These are phyloP conservation scores for Gnomoniopsis smithogilvyi DNA, from an alignment of 2,329 filamentous ascomycete genomes.

Conservation along the genomic window DNA sequence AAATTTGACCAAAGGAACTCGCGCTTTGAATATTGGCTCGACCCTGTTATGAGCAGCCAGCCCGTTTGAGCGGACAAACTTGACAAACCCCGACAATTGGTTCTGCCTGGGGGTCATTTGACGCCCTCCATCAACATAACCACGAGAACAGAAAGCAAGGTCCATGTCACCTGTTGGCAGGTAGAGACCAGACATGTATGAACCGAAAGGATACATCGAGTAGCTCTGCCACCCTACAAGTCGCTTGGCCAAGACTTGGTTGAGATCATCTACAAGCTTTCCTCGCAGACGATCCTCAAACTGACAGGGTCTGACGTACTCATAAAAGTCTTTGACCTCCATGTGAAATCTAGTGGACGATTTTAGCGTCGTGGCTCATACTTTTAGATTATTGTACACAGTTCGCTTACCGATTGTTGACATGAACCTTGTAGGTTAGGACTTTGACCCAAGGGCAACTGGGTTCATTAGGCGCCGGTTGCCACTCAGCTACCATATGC, in stretches of 20 bases:
- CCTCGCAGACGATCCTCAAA: constrained; percentile 76
- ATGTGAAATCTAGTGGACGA: constrained; percentile 68
- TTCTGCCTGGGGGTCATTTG: constrained; percentile 43
- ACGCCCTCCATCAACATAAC: constrained; percentile 51
- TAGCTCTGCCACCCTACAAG: constrained; percentile 25
- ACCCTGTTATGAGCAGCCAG: constrained; percentile 59
- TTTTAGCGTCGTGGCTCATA: neutral
- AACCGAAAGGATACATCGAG: constrained; percentile 78
- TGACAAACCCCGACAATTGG: constrained; percentile 60
- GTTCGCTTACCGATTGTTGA: constrained; percentile 14
- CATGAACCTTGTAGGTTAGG: constrained; percentile 51
- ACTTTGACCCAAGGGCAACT: constrained; percentile 60
- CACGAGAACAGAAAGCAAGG: constrained; percentile 68
- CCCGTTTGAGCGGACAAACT: constrained; percentile 51
- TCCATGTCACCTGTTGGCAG: constrained; percentile 85
- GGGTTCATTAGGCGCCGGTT: constrained; percentile 36
- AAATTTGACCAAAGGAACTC: constrained; percentile 91
- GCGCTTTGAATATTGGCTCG: constrained; percentile 69
- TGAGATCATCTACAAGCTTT: constrained; percentile 68
- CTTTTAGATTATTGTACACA: neutral
- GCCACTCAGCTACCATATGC: constrained; percentile 51
- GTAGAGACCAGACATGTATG: constrained; percentile 79
- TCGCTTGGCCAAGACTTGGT: constrained; percentile 45
- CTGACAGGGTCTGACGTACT: constrained; percentile 72
- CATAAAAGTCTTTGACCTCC: constrained; percentile 85